Base-by-base conservation (phyloP, 768 basidiomycete genomes). In the Lactarius sanguifluus region DNA sequence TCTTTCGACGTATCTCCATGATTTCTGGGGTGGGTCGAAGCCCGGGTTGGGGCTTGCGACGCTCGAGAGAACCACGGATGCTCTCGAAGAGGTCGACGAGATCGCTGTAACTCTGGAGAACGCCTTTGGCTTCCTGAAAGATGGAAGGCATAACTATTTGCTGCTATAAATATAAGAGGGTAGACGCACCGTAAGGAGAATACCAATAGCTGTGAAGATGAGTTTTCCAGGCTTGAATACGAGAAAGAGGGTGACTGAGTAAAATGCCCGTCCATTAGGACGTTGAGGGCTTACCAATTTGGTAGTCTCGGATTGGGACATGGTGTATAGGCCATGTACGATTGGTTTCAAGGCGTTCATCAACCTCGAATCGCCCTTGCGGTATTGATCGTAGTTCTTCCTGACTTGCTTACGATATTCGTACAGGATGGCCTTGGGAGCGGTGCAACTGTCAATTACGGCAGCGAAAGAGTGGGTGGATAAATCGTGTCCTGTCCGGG, bases 311-410 rank as follows among this genome's bases (percentile, higher is more conserved):
- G 50, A 52, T 52, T 52, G 50, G 50, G 50, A 52, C 50, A 52
- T 52, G 6, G 50, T 52, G 25, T 52, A 52, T 12, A 52, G 13
- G 50, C 50, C 50, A 15, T 52, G 50, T 52, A 52, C 50, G 25
- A 52, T 52, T 52, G 50, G 50, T 13, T 52, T 52, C 23, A 52
- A 7, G 50, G 50, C 50, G 13, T 34, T 57, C 45, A 43, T 64
- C 13, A 64, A 67, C 43, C 2, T 68, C 32, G 41, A 60, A 10
- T 58, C 32, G 34, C 57, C 40, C 13, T 15, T n/a, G 3, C 40
- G 50, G 71, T 18, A 18, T 43, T 30, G 8, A 25, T 59, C 32
- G 45, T 52, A 41, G 18, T 30, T 52, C 41, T 61, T 64, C 23
- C 36, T 63, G 10, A 18, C 8, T 41, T 12, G 50, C 25, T 52